A percentile compares a stretch with the other conserved stretches of the same genome.
Evolutionary conservation across 2,329 filamentous ascomycete genomes (phyloP).

Genomic region (Aspergillus floridensis): DNA sequence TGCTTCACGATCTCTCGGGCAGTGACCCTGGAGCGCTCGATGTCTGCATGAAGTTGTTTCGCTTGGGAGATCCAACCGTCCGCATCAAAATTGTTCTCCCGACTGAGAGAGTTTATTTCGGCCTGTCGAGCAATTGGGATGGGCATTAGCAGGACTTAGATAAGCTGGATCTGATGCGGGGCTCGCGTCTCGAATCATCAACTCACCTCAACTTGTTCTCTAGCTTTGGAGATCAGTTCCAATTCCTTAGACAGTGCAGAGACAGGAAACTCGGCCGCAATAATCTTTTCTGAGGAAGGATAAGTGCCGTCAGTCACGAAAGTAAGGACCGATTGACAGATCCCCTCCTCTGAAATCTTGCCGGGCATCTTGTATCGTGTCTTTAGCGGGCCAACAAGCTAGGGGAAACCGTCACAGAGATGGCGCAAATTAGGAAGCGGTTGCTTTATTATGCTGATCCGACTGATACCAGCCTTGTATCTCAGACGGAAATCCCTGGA

Average conservation of each 20-base stretch:
- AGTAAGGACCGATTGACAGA: constrained; percentile 62
- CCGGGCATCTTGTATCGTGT: constrained; percentile 27
- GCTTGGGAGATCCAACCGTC: constrained; percentile 84
- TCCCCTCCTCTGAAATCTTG: constrained; percentile 40
- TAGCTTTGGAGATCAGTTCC: constrained; percentile 51
- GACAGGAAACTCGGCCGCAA: constrained; percentile 52
- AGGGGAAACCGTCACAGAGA: background rate
- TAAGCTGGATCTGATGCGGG: background rate
- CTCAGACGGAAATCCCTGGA: background rate
- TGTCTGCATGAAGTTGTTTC: constrained; percentile 79
- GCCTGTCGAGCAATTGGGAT: constrained; percentile 45
- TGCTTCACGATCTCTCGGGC: constrained; percentile 78
- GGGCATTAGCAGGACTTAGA: background rate
- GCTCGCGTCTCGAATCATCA: background rate
- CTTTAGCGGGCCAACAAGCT: background rate
- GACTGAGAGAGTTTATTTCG: constrained; percentile 73
- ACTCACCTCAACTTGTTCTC: constrained; percentile 53
- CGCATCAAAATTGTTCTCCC: constrained; percentile 73
- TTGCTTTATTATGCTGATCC: background rate
- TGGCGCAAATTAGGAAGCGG: background rate
- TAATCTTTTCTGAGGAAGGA: constrained; percentile 56
- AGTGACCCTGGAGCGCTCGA: constrained; percentile 73
- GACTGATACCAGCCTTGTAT: background rate
- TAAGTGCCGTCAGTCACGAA: constrained; percentile 59
- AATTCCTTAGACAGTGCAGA: constrained; percentile 51